A percentile compares a stretch with the other conserved stretches of the same genome.
Evolutionary conservation across 2,329 filamentous ascomycete genomes (phyloP).

Genomic region (Bipolaris oryzae): DNA sequence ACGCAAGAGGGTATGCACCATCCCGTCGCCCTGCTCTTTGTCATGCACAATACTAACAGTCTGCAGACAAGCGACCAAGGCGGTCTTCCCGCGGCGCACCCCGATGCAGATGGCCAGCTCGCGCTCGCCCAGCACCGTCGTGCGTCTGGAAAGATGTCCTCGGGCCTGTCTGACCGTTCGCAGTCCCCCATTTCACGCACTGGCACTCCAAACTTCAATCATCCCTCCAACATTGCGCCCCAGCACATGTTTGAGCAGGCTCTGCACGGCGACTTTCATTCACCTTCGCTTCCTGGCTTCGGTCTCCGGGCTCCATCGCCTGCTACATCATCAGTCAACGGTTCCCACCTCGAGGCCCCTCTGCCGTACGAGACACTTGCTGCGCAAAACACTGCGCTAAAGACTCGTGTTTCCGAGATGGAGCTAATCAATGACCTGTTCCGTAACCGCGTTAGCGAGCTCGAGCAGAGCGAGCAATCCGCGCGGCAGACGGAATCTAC

Average conservation of each 20-base stretch:
- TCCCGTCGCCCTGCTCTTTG: conserved; percentile 22
- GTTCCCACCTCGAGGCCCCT: conserved; percentile 70
- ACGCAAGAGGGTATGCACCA: conserved; percentile 74
- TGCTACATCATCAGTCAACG: conserved; percentile 62
- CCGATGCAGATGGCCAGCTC: conserved; percentile 63
- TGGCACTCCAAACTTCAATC: conserved; percentile 75
- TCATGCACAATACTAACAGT: conserved; percentile 12
- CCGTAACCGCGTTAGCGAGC: conserved; percentile 69
- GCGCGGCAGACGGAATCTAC: conserved; percentile 63
- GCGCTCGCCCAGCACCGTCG: conserved; percentile 65
- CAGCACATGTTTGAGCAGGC: conserved; percentile 80
- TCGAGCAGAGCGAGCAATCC: conserved; percentile 76
- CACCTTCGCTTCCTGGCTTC: conserved; percentile 53
- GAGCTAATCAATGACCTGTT: conserved; percentile 87
- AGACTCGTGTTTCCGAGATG: conserved; percentile 91
- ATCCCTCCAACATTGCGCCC: conserved; percentile 69
- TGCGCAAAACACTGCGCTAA: conserved; percentile 82
- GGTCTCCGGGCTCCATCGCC: conserved; percentile 60
- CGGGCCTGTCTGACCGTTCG: conserved; percentile 74
- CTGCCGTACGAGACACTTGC: conserved; percentile 82
- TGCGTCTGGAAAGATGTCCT: conserved; percentile 72
- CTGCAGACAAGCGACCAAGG: conserved; percentile 51
- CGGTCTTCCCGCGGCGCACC: conserved; percentile 62
- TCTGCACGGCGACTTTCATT: conserved; percentile 72
- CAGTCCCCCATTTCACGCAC: conserved; percentile 81